A percentile compares a stretch with the other conserved stretches of the same genome.
Conservation (phyloP, 371 early-diverging fungal genomes). For the Astathelohania contejeani region DNA sequence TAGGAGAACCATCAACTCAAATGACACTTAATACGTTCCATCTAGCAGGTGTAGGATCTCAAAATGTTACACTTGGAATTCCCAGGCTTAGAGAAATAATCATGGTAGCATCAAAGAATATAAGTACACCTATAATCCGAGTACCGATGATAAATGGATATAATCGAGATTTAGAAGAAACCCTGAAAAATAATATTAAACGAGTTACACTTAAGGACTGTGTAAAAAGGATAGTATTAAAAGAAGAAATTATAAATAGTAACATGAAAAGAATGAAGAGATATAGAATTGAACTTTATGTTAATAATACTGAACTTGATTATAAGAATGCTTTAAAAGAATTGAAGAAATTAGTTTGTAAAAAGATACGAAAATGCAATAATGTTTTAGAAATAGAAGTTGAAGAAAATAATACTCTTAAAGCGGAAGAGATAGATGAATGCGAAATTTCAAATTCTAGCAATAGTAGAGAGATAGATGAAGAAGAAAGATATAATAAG, state of each 20-base stretch:
- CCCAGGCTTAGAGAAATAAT: constrained; percentile 97
- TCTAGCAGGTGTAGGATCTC: constrained; percentile 97
- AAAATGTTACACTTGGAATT: constrained; percentile 96
- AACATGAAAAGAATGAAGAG: too few species aligned
- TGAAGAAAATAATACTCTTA: constrained; percentile 49
- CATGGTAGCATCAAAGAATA: constrained; percentile 82
- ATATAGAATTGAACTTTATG: too few species aligned
- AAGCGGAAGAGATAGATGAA: constrained; percentile 45
- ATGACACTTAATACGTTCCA: constrained; percentile 99
- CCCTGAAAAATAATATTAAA: too few species aligned
- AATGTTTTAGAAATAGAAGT: too few species aligned
- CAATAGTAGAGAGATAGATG: constrained; percentile 7
- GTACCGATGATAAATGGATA: constrained; percentile 58
- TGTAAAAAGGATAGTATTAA: too few species aligned
- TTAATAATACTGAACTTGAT: too few species aligned
- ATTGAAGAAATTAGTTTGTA: too few species aligned
- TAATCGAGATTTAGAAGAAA: not conserved
- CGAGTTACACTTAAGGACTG: too few species aligned
- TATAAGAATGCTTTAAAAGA: too few species aligned
- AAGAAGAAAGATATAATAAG: not conserved
- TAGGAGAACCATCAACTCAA: constrained; percentile 99
- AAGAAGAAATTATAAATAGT: too few species aligned
- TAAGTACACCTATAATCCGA: constrained; percentile 82
- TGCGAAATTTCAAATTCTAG: constrained; percentile 2
- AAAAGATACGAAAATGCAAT: too few species aligned